phyloP scores from a whole-genome alignment of 148 eudicot genomes.

The Cornus kousa region DNA sequence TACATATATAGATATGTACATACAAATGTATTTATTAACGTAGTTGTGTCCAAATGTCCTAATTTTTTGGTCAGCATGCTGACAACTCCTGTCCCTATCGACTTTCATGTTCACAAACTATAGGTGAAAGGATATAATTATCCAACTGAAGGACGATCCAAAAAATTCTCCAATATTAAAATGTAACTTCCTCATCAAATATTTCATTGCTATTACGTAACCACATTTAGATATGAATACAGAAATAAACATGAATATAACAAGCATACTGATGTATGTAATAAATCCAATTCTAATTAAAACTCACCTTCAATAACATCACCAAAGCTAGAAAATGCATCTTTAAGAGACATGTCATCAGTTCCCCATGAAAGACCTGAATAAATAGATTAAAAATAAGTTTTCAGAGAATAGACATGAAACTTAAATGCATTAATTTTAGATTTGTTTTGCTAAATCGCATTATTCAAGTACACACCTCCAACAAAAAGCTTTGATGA shows the following conservation, averaged over 20 bases:
- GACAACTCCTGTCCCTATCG: too few species aligned
- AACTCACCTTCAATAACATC: constrained; percentile 71
- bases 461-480: constrained; percentile 33
- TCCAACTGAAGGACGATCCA: too few species aligned
- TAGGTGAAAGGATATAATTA: too few species aligned
- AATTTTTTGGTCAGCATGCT: too few species aligned
- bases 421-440: background rate
- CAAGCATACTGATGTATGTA: background rate
- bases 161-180: too few species aligned
- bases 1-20: too few species aligned
- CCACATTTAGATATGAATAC: background rate
- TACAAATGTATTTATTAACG: too few species aligned
- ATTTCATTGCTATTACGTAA: too few species aligned
- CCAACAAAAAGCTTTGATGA: constrained; percentile 82
- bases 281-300: background rate
- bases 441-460: background rate
- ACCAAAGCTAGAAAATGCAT: constrained; percentile 74
- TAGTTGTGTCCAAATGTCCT: too few species aligned
- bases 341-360: constrained; percentile 58
- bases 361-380: constrained; percentile 73
- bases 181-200: too few species aligned
- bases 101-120: too few species aligned
- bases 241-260: background rate
- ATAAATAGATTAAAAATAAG: background rate
- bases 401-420: background rate